These are phyloP conservation scores for Tricholoma hemisulphureum DNA, from an alignment of 768 basidiomycete genomes.

Conservation along the genomic window DNA sequence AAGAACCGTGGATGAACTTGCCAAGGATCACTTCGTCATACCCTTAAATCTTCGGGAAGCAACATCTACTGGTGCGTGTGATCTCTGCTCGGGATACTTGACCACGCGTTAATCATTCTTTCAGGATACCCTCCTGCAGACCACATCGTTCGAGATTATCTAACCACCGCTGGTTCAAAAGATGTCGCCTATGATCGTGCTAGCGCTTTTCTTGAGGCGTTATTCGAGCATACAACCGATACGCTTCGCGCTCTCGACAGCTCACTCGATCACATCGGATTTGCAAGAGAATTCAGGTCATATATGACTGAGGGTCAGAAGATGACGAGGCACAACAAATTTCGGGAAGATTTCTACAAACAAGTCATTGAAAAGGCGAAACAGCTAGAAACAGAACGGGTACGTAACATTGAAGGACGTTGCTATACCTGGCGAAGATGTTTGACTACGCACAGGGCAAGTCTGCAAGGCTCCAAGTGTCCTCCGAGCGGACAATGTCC, in stretches of 20 bases:
- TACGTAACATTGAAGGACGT: not conserved
- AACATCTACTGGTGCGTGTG: constrained; percentile 4
- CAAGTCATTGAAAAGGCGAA: not conserved
- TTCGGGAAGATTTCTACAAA: not conserved
- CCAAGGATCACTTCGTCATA: constrained; percentile 10
- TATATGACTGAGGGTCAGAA: constrained; percentile 1
- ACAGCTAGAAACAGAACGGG: not conserved
- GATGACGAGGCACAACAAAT: not conserved
- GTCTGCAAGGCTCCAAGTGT: too few species aligned
- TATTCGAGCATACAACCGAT: not conserved
- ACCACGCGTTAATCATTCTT: not conserved
- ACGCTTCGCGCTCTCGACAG: not conserved
- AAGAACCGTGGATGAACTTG: not conserved
- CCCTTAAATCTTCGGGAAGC: constrained; percentile 14
- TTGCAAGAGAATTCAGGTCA: not conserved
- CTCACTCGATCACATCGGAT: not conserved
- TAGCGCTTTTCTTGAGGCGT: not conserved
- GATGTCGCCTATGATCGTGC: not conserved
- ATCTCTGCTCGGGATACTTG: not conserved
- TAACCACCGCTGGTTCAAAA: not conserved
- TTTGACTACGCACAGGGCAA: not conserved
- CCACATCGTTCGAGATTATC: not conserved
- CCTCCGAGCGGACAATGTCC: too few species aligned
- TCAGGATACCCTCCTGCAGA: not conserved
- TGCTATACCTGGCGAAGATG: not conserved